Evolutionary conservation across 1,139 yeast species (phyloP), one percentile per base, ranked within the genome.

Genomic region (Suhomyces maxii): DNA sequence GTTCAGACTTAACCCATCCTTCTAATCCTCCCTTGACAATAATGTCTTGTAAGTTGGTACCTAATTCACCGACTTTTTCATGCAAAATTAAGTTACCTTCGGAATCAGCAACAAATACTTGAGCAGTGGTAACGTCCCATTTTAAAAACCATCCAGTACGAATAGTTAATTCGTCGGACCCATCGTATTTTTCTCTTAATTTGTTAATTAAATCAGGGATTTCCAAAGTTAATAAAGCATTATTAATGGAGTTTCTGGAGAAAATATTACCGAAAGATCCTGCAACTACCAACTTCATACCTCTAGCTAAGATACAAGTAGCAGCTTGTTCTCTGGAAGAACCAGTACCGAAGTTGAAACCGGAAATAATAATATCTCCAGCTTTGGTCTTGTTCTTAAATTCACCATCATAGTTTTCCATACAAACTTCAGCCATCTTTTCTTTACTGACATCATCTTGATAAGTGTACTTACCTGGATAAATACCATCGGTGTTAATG

Each of bases 281-380:
- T 18, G 97, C 89, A 53, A 95, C 96, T 18, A 93, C 96, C 56
- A 93, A 75, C 56, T 84, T 83, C 80, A 93, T 89, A 49, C 93
- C 98, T 60, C 96, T 82, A 35, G 99, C 98, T 54, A 95, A 77
- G 52, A 95, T 87, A 39, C 96, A 91, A 28, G 99, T 93, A 35
- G 99, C 99, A 2, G 99, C 99, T 71, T 93, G 99, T 67, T 93
- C 99, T 71, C 99, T 84, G n/a, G 97, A 89, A 6, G 98, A 90
- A 39, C 99, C 99, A 14, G 98, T 91, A 57, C 99, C 99, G 63
- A 93, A 93, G 65, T 95, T 95, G 76, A 74, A 95, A 18, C 99
- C 99, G 47, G 93, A 83, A 44, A 93, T 81, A 47, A 93, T 82
- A 54, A 93, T 90, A 66, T 93, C 99, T 46, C 95, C 89, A 7